phyloP scores from a whole-genome alignment of 139 green algal species.

The Tetradesmus lagerheimii region DNA sequence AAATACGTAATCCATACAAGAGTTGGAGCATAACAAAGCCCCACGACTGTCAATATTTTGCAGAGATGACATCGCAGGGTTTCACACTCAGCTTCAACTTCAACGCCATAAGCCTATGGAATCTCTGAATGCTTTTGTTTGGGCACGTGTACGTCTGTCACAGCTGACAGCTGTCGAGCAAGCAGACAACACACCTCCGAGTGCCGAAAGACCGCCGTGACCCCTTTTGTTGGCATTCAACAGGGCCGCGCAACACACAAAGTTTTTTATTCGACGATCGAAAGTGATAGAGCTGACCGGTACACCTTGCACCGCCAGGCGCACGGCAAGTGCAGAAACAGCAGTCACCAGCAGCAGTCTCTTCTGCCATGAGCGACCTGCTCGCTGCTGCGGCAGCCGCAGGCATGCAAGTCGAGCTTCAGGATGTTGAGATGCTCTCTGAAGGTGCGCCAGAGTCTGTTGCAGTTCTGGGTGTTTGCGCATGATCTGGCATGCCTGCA shows the following conservation, averaged over 20 bases:
- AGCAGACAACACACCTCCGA: background rate
- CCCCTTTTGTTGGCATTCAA: background rate
- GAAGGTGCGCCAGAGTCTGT: background rate
- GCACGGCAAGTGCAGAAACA: background rate
- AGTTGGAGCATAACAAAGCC: background rate
- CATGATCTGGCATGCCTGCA: background rate
- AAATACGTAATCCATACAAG: no score
- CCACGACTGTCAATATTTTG: background rate
- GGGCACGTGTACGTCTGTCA: no score
- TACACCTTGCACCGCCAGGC: background rate
- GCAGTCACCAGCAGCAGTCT: background rate
- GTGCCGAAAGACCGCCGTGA: background rate
- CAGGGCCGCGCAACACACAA: background rate
- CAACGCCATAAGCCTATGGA: no score
- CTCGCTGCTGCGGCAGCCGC: conserved; percentile 17
- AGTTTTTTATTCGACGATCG: background rate
- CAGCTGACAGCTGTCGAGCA: background rate
- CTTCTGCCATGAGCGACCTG: conserved; percentile 26
- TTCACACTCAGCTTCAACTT: background rate
- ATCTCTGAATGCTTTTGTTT: no score
- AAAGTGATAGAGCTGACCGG: background rate
- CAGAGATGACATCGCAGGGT: background rate
- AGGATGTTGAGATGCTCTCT: background rate
- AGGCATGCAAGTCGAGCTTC: background rate
- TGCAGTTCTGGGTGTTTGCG: background rate